Conservation (phyloP, 139 green algal species). For the Chlamydomonas schloesseri region DNA sequence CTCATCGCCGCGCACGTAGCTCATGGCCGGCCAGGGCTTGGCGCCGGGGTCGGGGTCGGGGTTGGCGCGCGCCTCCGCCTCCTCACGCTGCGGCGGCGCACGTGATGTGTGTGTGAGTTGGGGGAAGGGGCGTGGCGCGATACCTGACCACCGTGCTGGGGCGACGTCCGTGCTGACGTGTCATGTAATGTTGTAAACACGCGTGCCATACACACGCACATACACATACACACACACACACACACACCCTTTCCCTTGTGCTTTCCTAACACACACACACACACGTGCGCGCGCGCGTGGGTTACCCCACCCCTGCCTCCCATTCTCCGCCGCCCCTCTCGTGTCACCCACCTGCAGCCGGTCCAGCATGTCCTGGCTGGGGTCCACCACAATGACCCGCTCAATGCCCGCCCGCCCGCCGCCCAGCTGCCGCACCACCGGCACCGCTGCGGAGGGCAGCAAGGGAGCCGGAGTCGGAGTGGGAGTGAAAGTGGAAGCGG, state of each 20-base stretch:
- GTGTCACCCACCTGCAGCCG: conserved; percentile 44
- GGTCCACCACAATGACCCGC: conserved; percentile 68
- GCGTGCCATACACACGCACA: too few relatives aligned
- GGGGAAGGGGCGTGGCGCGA: too few relatives aligned
- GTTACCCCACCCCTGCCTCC: neutral
- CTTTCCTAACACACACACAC: too few relatives aligned
- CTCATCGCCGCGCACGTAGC: conserved; percentile 50
- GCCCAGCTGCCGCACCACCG: conserved; percentile 58
- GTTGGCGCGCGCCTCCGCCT: neutral
- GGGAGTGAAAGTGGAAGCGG: too few relatives aligned
- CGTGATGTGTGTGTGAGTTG: too few relatives aligned
- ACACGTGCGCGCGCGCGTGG: too few relatives aligned
- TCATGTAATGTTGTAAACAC: too few relatives aligned
- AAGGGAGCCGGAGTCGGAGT: too few relatives aligned
- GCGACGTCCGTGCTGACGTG: too few relatives aligned
- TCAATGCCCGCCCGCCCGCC: conserved; percentile 65
- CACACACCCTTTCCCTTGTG: too few relatives aligned
- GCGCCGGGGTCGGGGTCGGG: neutral
- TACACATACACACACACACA: too few relatives aligned
- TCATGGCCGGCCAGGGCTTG: conserved; percentile 30
- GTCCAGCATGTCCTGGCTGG: conserved; percentile 68
- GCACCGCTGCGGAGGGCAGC: conserved; percentile 47
- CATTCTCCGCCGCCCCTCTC: neutral
- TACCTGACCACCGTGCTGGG: too few relatives aligned
- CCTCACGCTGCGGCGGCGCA: conserved; percentile 10